phyloP scores from a whole-genome alignment of 768 basidiomycete genomes.

The Hericium erinaceus region DNA sequence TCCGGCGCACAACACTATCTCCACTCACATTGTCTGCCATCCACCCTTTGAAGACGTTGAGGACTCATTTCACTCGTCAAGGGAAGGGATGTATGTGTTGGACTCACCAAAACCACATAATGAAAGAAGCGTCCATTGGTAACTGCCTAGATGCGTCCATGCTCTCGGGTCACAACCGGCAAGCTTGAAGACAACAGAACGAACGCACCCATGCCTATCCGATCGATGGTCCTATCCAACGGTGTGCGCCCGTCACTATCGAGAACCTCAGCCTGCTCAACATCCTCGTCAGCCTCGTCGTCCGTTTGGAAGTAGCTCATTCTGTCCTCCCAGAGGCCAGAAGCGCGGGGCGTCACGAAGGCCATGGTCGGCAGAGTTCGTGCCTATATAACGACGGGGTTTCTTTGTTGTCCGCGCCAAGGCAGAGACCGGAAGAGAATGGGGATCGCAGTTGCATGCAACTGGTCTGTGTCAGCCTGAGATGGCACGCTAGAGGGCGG shows the following conservation, averaged over 20 bases:
- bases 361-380: conserved; percentile 3
- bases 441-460: neutral
- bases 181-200: too few species aligned
- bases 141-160: conserved; percentile 36
- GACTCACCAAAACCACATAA: conserved; percentile 82
- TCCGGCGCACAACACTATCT: neutral
- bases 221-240: conserved; percentile 81
- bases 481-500: conserved; percentile 5
- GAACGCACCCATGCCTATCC: conserved; percentile 77
- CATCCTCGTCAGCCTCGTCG: conserved; percentile 24
- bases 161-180: neutral
- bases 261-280: conserved; percentile 16
- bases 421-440: neutral
- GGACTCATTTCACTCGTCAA: neutral
- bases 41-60: conserved; percentile 51
- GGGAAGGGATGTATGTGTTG: neutral
- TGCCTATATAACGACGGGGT: neutral
- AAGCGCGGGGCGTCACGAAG: conserved; percentile 35
- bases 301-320: conserved; percentile 33
- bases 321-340: conserved; percentile 38
- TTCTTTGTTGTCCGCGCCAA: conserved; percentile 1
- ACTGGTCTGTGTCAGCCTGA: neutral
- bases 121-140: conserved; percentile 75
- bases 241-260: conserved; percentile 27
- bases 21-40: conserved; percentile 78